Evolutionary conservation across 2,329 filamentous ascomycete species (phyloP), one percentile per base, ranked within the genome.

Genomic region (Bertia moriformis): DNA sequence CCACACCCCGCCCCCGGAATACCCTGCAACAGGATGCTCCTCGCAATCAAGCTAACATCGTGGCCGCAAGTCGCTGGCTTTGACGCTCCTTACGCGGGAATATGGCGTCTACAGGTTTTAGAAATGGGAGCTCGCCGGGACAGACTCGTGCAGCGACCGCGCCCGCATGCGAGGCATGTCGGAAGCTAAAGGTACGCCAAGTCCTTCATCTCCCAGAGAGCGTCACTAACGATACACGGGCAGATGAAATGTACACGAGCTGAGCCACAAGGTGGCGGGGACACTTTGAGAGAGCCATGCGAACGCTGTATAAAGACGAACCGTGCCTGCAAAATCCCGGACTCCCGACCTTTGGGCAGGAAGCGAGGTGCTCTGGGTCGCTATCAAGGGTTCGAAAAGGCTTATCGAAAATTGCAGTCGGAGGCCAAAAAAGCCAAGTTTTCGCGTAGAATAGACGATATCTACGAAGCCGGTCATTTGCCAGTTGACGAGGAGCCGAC

Each of bases 331-430:
- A 47, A 37, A 3, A 46, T 49, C 12, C 52, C 52, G 14, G 33
- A 44, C n/a, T 41, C 48, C 2, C 48, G 47, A 12, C 48, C 46
- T 1, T 40, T 50, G 18, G 52, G 52, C 3, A 47, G 52, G 18
- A 51, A 44, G 18, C 48, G 40, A 14, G 51, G 52, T 1, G 48
- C 51, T 2, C 35, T 46, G 15, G 52, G 51, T 14, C 47, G 50
- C 2, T 55, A 54, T 43, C 43, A 41, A 14, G 51, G 51, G 4
- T 38, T 55, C 14, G 49, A 55, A 32, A 55, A 55, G 40, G 50
- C 48, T 2, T 48, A 46, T 22, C 46, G 50, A 3, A 50, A 50
- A 18, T 43, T 53, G 18, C 46, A 53, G 37, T 40, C 43, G 1
- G 50, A 54, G 32, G 37, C 49, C 18, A 43, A 44, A 4, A 53